Base-by-base conservation (phyloP, 805 yeast genomes). In the Debaryomyces tyrocola region DNA sequence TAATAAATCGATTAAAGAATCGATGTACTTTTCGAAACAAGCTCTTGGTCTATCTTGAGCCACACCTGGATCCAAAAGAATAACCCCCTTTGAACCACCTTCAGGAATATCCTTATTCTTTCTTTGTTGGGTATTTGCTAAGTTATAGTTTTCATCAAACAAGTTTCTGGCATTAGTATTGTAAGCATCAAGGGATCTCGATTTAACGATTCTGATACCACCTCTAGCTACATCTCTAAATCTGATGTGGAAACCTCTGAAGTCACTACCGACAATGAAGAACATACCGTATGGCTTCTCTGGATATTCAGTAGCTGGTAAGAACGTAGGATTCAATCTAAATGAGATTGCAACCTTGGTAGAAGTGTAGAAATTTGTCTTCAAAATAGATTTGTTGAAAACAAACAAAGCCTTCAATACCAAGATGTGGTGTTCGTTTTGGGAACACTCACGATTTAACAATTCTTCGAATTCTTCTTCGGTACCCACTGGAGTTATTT, bases 81-180 rank as follows among this genome's bases (percentile, higher is more conserved):
- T 87, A 40, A 94, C 99, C 73, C 99, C 99, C 67, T 92, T 92
- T 35, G 97, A 89, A 33, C 99, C 99, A 64, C 99, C 98, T 76
- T 92, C 99, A 41, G 99, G 98, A 49, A 92, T 94, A 74, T 92
- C 99, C 75, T 92, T 92, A 74, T 92, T 94, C 72, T 92, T 92
- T 55, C 92, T 80, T 74, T 94, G 99, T 71, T 92, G 99, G 37
- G 99, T 92, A 46, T 85, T 82, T 35, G 99, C 98, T 67, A 92
- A 79, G 65, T 91, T 91, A 71, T 94, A 92, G 72, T 94, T 92
- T 70, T 92, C 99, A 67, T 94, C 98, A 66, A 92, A 90, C 70
- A 92, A 79, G 58, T 88, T 87, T 56, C 96, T 83, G 54, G 85
- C 85, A 62, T 94, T 92, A 60, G 83, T 81, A 42, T 84, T 80